Base-by-base conservation (phyloP, 768 basidiomycete species). In the Termitomyces sp. region DNA sequence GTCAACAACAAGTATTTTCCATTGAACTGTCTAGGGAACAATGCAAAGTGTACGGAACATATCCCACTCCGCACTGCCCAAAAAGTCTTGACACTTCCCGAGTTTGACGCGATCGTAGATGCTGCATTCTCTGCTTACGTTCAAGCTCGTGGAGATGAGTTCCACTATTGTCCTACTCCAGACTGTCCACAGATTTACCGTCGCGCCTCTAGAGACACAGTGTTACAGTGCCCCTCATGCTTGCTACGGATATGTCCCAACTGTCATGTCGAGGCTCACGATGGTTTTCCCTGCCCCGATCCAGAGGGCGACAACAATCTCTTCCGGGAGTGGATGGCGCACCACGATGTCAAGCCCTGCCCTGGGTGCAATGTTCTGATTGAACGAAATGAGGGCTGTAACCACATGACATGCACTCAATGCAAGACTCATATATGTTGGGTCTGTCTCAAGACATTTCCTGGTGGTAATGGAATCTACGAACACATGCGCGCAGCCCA, bases 341-440 rank as follows among this genome's bases (percentile, higher is more conserved):
- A 66, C 37, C 79, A 87, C 60, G 82, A 85, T 60, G 87, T 90
- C 53, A 88, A 90, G 72, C 71, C 75, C 32, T 93, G 90, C 65
- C 90, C 90, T 2, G 77, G 78, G 0, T 93, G 90, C 71, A 79
- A 79, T 52, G 77, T 79, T 7, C 75, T 79, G 6, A 90, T 93
- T 59, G 87, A 92, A 68, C 82, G 85, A 40, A 72, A 71, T 28
- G 85, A 83, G 58, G 90, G 90, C 0, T 93, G 90, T 68, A 87
- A 93, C 69, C 90, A 93, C 66, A 83, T 93, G 77, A 84, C 80
- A n/a, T 93, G 90, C 67, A 75, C 74, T 0, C 76, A 78, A 32
- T 93, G 90, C 66, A 77, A 81, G 60, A 83, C 86, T 0, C 90
- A 93, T 65, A 85, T 84, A 1, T 93, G 90, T 56, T 92, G 90